phyloP scores from a whole-genome alignment of 176 grass and related monocot species.

The Phyllostachys edulis region DNA sequence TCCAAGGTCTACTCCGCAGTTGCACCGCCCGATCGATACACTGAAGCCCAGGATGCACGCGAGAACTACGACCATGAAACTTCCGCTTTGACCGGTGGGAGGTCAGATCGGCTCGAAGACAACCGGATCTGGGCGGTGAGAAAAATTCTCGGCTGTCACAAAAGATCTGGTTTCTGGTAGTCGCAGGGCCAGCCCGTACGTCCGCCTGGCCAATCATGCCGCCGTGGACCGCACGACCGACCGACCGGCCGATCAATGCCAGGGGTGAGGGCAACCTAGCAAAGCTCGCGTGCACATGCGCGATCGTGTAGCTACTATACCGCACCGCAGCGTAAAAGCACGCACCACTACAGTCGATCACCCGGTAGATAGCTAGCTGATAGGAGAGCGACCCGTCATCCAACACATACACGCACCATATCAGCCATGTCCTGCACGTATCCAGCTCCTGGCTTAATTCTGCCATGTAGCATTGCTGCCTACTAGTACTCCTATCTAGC shows the following conservation, averaged over 20 bases:
- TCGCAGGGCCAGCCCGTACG: not conserved
- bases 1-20: too few species aligned
- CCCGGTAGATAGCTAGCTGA: not conserved
- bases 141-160: too few species aligned
- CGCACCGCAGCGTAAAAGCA: not conserved
- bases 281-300: not conserved
- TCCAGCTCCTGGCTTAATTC: not conserved
- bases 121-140: too few species aligned
- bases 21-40: too few species aligned
- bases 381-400: constrained; percentile 12
- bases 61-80: too few species aligned
- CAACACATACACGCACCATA: not conserved
- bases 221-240: not conserved
- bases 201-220: not conserved
- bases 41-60: too few species aligned
- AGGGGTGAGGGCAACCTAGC: not conserved
- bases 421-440: not conserved
- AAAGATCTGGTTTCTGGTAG: too few species aligned
- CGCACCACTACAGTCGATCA: not conserved
- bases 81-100: too few species aligned
- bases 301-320: not conserved
- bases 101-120: too few species aligned
- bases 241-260: not conserved
- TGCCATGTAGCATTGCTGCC: not conserved
- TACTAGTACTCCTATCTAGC: not conserved